A percentile compares a stretch with the other conserved stretches of the same genome.
These are phyloP conservation scores for Peterozyma toletana DNA, from an alignment of 805 yeast genomes.

Conservation along the genomic window DNA sequence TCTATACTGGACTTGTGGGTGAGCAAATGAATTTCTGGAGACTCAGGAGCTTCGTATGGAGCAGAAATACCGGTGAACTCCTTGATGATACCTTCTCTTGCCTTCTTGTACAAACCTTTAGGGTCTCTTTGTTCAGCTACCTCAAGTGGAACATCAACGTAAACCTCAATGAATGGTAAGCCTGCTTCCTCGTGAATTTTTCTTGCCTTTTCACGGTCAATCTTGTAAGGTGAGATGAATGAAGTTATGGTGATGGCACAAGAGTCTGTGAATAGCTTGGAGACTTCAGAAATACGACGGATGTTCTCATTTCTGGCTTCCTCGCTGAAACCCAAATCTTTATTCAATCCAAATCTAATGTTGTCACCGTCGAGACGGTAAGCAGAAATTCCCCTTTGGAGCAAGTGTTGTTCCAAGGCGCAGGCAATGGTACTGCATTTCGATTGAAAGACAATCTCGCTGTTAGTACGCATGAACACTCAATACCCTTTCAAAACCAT, in stretches of 20 bases:
- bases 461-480: constrained; percentile 1
- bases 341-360: constrained; percentile 89
- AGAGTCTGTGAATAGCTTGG: constrained; percentile 91
- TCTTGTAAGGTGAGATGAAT: constrained; percentile 85
- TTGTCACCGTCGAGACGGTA: constrained; percentile 95
- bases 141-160: constrained; percentile 86
- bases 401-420: constrained; percentile 78
- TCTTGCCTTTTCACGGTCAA: constrained; percentile 82
- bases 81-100: constrained; percentile 88
- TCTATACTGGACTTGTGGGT: constrained; percentile 70
- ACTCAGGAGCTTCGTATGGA: constrained; percentile 88
- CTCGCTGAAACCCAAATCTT: constrained; percentile 90
- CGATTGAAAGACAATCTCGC: neutral
- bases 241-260: constrained; percentile 83
- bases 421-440: constrained; percentile 72
- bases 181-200: constrained; percentile 69
- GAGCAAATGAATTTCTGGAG: constrained; percentile 75
- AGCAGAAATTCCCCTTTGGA: constrained; percentile 62
- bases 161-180: constrained; percentile 85
- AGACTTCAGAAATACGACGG: constrained; percentile 90
- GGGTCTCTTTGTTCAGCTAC: constrained; percentile 98
- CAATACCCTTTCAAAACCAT: neutral
- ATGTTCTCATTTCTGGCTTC: constrained; percentile 91
- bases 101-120: constrained; percentile 93
- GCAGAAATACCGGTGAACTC: constrained; percentile 95